Base-by-base conservation (phyloP, 2,329 filamentous ascomycete species). In the Sporothrix mexicana region DNA sequence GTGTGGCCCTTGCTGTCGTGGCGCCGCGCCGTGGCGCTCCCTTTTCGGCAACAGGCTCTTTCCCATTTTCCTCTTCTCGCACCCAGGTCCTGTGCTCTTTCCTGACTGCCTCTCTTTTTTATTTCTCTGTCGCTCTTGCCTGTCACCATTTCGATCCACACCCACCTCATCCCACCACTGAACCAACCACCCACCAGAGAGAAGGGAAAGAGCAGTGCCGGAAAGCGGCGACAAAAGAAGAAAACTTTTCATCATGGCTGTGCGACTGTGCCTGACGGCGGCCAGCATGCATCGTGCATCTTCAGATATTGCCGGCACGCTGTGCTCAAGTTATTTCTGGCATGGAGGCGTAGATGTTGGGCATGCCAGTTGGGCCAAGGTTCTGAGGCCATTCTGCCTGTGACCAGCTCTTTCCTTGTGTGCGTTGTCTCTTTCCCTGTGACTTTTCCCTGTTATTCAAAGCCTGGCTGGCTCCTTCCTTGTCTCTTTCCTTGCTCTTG, bases 1-100 rank as follows among this genome's bases (percentile, higher is more conserved):
- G 51, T 13, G 49, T 20, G 49, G 66, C 36, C 67, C n/a, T 59
- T 47, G 68, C 53, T 70, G 36, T 59, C 41, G 68, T 70, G 68
- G 68, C 53, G 53, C 43, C 68, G 68, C n/a, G 30, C 30, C 36
- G 53, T 70, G 51, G 67, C 67, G 51, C 41, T 47, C 41, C 23
- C 20, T 13, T 36, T 53, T 53, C 45, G 23, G 47, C 45, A 15
- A 49, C 47, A 30, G 64, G 15, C 17, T 43, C 17, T n/a, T 41
- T 41, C 25, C 15, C 30, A 9, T 12, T 36, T 6, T 25, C 30
- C 30, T 59, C 23, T 49, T 13, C 10, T 59, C 17, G 12, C 23
- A 57, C 55, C 55, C 55, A 17, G 25, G 25, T 59, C 15, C 45
- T 51, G 45, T 15, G 15, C 23, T 36, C 23, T 49, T n/a, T 36